These are phyloP conservation scores for Thielaviopsis populi DNA, from an alignment of 2,329 filamentous ascomycete species.

Conservation along the genomic window DNA sequence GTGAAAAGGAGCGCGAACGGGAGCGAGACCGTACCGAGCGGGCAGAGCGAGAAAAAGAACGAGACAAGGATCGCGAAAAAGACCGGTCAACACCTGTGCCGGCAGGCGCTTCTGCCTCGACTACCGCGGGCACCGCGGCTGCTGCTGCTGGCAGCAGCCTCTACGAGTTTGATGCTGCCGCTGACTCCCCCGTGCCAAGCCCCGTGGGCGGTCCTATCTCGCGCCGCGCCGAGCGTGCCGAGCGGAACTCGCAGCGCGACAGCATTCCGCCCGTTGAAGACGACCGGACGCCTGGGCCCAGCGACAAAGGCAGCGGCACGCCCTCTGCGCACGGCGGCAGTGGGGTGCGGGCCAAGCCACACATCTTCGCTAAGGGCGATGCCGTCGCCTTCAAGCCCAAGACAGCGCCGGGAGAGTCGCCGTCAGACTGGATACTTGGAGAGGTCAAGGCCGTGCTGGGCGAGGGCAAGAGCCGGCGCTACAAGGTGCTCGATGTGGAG, in stretches of 20 bases:
- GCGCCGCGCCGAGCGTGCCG: conserved; percentile 24
- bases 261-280: conserved; percentile 31
- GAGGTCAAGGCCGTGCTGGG: conserved; percentile 62
- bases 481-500: conserved; percentile 67
- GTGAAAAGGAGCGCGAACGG: conserved; percentile 2
- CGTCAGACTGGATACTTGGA: conserved; percentile 56
- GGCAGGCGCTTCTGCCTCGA: not conserved
- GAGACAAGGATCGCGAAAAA: conserved; percentile 19
- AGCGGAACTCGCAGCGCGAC: conserved; percentile 25
- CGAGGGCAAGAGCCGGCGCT: conserved; percentile 62
- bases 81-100: conserved; percentile 18
- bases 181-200: conserved; percentile 33
- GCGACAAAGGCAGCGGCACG: conserved; percentile 23
- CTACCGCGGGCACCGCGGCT: not conserved
- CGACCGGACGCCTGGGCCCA: conserved; percentile 33
- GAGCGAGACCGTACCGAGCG: not conserved
- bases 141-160: conserved; percentile 19
- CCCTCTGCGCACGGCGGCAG: conserved; percentile 23
- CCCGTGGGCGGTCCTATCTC: conserved; percentile 24
- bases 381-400: conserved; percentile 53
- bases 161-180: conserved; percentile 32
- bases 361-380: conserved; percentile 43
- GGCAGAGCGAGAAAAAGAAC: conserved; percentile 18
- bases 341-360: conserved; percentile 32
- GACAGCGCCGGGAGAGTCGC: conserved; percentile 31